Conservation (phyloP, 306 rosid genomes). For the Medicago truncatula region MtrunA17r5.0-ANR NC_053044.1:35083501-35084000, state of each 20-base stretch:
- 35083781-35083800: slow-evolving; percentile 31
- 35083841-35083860: not conserved
- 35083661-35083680: slow-evolving; percentile 80
- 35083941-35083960: no score
- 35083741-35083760: not conserved
- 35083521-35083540: slow-evolving; percentile 56
- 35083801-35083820: slow-evolving; percentile 32
- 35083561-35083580: slow-evolving; percentile 68
- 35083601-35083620: slow-evolving; percentile 71
- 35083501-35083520: slow-evolving; percentile 82
- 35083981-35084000: no score
- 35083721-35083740: not conserved
- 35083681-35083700: slow-evolving; percentile 40
- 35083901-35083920: not conserved
- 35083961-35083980: no score
- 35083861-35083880: not conserved
- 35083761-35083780: slow-evolving; percentile 13
- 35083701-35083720: not conserved
- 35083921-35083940: no score
- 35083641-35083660: slow-evolving; percentile 73
- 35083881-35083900: slow-evolving; percentile 35
- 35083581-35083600: slow-evolving; percentile 79
- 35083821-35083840: slow-evolving; percentile 10
- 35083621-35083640: slow-evolving; percentile 79
- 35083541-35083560: slow-evolving; percentile 70